Evolutionary conservation across 768 basidiomycete species (phyloP), one percentile per base, ranked within the genome.

Genomic region (Austroboletus eburneus): DNA sequence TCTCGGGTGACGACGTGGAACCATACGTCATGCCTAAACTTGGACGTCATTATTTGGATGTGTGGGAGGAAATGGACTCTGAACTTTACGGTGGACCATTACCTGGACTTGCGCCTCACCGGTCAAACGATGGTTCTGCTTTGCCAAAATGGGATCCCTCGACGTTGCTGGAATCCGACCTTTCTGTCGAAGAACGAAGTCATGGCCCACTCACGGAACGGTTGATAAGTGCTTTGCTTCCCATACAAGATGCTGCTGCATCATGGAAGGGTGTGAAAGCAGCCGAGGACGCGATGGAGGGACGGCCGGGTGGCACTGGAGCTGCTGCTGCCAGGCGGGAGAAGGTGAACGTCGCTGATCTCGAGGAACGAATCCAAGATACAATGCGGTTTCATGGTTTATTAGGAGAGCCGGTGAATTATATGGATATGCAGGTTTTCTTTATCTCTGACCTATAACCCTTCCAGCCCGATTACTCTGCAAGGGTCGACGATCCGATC

Each of bases 11-110:
- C 58, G 93, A 96, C 51, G 73, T 89, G 9, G 89, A 92, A 47
- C 86, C 91, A 0, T 96, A 80, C 58, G 67, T 91, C 27, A 80
- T 94, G 68, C 95, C 95, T 23, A 80, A 85, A 46, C 77, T 96
- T 1, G 95, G 85, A 20, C 79, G 18, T 55, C 93, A 95, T 67
- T 99, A 97, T 58, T 70, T 81, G 27, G 89, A 95, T 43, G 74
- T 85, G 1, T 99, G 95, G 94, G 94, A 94, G 52, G 92, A 96
- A 57, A 83, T 91, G 61, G 95, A 99, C 63, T 75, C 72, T 8
- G 72, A 72, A 10, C 45, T 74, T n/a, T 71, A 73, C 45, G 74
- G 72, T 22, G 62, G 61, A 5, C 68, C 73, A 22, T 52, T 74
- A 18, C 69, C 74, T 9, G 67, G 69, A 7, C 69, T 73, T 24